Conservation (phyloP, 306 rosid genomes). For the Datisca glomerata region DNA sequence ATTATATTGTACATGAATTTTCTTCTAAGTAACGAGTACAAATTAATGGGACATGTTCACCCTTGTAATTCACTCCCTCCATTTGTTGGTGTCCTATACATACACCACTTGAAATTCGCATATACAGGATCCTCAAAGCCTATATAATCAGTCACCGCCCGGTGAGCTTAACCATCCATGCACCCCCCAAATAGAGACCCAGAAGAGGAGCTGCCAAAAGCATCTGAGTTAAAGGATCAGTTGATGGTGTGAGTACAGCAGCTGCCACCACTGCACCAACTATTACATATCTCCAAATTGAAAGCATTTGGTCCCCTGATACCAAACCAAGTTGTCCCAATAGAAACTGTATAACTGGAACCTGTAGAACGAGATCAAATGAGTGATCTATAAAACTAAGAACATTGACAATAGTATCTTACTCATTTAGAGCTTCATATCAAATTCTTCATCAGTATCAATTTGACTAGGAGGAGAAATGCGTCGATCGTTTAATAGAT, state of each 20-base stretch:
- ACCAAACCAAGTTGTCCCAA: constrained; percentile 83
- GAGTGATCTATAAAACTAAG: not conserved
- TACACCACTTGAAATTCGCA: constrained; percentile 8
- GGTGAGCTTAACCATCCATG: constrained; percentile 77
- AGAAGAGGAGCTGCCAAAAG: constrained; percentile 77
- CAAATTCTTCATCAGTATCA: not conserved
- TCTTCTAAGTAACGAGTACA: no score
- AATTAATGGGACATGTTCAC: no score
- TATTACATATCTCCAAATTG: constrained; percentile 93
- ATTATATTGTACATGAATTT: no score
- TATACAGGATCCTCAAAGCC: constrained; percentile 22
- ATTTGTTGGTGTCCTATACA: not conserved
- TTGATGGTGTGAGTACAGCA: constrained; percentile 78
- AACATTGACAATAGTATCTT: not conserved
- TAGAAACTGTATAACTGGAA: constrained; percentile 73
- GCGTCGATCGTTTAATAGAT: no score
- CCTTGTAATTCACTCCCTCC: not conserved
- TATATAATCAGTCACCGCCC: constrained; percentile 33
- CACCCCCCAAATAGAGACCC: constrained; percentile 90
- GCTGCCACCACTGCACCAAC: constrained; percentile 92
- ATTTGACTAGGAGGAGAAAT: no score
- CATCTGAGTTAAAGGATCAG: constrained; percentile 81
- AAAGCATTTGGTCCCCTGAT: constrained; percentile 85
- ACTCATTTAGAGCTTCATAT: no score
- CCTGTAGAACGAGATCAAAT: constrained; percentile 31